These are phyloP conservation scores for Rhizopogon hawkerae DNA, from an alignment of 1,284 basidiomycete species.

Conservation along the genomic window DNA sequence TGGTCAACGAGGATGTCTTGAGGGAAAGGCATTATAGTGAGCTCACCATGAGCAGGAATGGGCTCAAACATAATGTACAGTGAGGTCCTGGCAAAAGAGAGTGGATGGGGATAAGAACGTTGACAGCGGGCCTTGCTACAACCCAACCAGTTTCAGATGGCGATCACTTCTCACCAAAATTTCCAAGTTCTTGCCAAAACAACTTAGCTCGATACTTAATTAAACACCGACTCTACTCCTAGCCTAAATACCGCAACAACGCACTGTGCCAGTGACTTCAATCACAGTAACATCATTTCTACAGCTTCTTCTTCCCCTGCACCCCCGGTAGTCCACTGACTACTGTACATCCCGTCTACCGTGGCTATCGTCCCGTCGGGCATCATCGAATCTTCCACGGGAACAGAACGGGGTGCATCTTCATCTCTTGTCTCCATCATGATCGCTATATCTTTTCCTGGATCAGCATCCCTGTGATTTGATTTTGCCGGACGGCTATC, in stretches of 20 bases:
- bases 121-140: background rate
- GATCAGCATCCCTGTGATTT: background rate
- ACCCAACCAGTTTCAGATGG: slow-evolving; percentile 3
- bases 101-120: background rate
- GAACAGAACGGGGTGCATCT: background rate
- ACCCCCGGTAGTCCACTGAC: background rate
- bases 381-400: background rate
- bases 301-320: slow-evolving; percentile 22
- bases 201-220: slow-evolving; percentile 6
- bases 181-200: background rate
- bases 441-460: background rate
- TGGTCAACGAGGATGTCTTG: slow-evolving; percentile 8
- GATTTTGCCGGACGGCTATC: background rate
- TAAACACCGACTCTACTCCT: background rate
- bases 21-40: slow-evolving; percentile 7
- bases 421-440: background rate
- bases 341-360: background rate
- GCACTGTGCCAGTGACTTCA: no score
- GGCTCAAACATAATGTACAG: slow-evolving; percentile 18
- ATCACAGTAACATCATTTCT: slow-evolving; percentile 19
- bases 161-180: slow-evolving; percentile 7
- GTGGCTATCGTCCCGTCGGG: background rate
- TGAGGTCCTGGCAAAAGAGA: slow-evolving; percentile 4
- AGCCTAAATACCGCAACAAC: background rate
- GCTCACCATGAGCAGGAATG: slow-evolving; percentile 12